Percentiles rank a stretch among this genome's conserved stretches.
Conservation (phyloP, 345 rosid genomes). For the Draba incana region DNA sequence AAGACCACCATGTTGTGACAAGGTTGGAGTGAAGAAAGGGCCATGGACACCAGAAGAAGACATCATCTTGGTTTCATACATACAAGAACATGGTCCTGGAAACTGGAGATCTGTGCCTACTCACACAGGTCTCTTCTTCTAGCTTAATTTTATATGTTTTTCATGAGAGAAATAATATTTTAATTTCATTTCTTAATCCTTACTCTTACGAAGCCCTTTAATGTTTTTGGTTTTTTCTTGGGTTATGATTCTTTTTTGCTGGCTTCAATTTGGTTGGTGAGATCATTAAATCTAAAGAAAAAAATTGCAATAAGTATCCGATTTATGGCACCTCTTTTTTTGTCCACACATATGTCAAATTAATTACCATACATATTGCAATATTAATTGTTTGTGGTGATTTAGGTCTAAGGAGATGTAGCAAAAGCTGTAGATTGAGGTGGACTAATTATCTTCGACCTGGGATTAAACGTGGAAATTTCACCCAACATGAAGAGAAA, state of each 20-base stretch:
- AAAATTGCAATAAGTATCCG: conserved; percentile 37
- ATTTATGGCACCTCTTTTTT: conserved; percentile 27
- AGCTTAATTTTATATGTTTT: not conserved
- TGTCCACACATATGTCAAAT: conserved; percentile 24
- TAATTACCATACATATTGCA: not conserved
- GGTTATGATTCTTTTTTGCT: conserved; percentile 37
- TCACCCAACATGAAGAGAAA: conserved; percentile 87
- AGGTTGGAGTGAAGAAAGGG: conserved; percentile 89
- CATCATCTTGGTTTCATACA: conserved; percentile 83
- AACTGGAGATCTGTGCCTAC: conserved; percentile 95
- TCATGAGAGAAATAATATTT: not conserved
- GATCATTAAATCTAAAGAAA: conserved; percentile 47
- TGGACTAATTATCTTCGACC: conserved; percentile 98
- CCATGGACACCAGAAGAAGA: conserved; percentile 99
- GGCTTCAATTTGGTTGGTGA: conserved; percentile 49
- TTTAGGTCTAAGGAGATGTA: conserved; percentile 90
- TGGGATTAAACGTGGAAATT: conserved; percentile 88
- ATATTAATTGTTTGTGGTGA: conserved; percentile 24
- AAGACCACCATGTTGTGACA: conserved; percentile 95
- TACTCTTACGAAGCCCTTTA: conserved; percentile 26
- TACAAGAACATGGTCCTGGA: conserved; percentile 97
- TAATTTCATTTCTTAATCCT: conserved; percentile 3
- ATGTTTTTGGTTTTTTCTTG: conserved; percentile 30
- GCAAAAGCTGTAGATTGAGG: conserved; percentile 93
- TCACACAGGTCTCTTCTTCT: conserved; percentile 60